Evolutionary conservation across 2,329 filamentous ascomycete genomes (phyloP).

Genomic region (Exophiala mesophila): DNA sequence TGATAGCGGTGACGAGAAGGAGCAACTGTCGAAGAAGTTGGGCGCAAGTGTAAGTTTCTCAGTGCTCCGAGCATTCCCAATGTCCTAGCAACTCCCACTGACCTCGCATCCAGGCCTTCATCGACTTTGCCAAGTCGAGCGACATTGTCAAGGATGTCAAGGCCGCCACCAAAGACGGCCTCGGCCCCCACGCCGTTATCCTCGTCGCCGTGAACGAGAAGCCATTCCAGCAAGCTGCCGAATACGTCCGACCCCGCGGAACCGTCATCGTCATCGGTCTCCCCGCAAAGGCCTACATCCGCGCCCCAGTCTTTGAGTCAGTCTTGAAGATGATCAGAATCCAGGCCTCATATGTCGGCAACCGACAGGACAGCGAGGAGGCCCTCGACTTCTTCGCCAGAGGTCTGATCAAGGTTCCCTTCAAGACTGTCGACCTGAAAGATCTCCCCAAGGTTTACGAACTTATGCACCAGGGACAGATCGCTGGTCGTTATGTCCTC

Average conservation of each 20-base stretch:
- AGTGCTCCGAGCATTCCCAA: background rate
- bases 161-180: constrained; percentile 69
- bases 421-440: constrained; percentile 76
- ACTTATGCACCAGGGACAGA: constrained; percentile 53
- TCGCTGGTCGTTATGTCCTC: constrained; percentile 42
- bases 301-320: constrained; percentile 81
- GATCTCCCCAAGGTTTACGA: constrained; percentile 77
- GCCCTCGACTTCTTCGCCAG: constrained; percentile 83
- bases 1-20: constrained; percentile 78
- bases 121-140: constrained; percentile 73
- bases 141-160: constrained; percentile 82
- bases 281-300: constrained; percentile 72
- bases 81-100: constrained; percentile 6
- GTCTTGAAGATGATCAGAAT: constrained; percentile 89
- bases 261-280: constrained; percentile 85
- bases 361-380: constrained; percentile 80
- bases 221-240: constrained; percentile 91
- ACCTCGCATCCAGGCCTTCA: constrained; percentile 47
- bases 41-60: constrained; percentile 52
- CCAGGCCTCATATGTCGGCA: constrained; percentile 90
- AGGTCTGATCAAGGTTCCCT: constrained; percentile 80
- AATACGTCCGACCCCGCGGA: constrained; percentile 78
- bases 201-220: constrained; percentile 82
- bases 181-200: constrained; percentile 82
- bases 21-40: constrained; percentile 58